Evolutionary conservation across 2,329 filamentous ascomycete genomes (phyloP), one percentile per base, ranked within the genome.

Genomic region (Claviceps cyperi): DNA sequence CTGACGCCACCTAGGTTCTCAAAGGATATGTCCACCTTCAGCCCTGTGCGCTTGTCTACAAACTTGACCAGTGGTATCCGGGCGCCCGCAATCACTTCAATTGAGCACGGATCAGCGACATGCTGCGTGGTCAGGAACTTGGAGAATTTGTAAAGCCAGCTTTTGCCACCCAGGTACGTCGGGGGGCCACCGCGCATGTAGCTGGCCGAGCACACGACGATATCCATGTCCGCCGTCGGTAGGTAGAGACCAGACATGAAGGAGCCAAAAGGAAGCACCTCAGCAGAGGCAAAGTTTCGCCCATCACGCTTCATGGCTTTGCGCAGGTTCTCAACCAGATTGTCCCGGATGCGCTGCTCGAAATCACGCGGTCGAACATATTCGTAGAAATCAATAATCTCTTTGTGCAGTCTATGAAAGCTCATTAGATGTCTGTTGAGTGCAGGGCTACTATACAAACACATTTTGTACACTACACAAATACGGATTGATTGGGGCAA

Each of bases 31-130:
- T 98, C 92, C 13, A 97, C 84, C 57, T 85, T 86, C 49, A 98
- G 71, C 13, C 81, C 82, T 1, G 90, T 96, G 49, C 76, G 60
- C 50, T 70, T 74, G 61, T 98, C 92, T 43, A 87, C 76, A 60
- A 86, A 97, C 65, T 98, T 98, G 66, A 97, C 79, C 49, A 98
- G 79, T 0, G 92, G 92, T 2, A 98, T 90, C 59, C 85, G 88
- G 21, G 92, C 90, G 55, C 75, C 72, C 1, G 75, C 60, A 56
- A 98, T 87, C 36, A 84, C 74, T 57, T 85, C 77, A 35, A 89
- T 72, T 2, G 78, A 73, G 6, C 74, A 69, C 1, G 70, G 61
- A 15, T 76, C 70, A 1, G 83, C 77, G 17, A 94, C 70, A 2
- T 73, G 68, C 21, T 75, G 67, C 1, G 64, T 63, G 24, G 72